Evolutionary conservation across 192 early-diverging fungal species (phyloP), one percentile per base, ranked within the genome.

Genomic region (Entrophospora sp.): DNA sequence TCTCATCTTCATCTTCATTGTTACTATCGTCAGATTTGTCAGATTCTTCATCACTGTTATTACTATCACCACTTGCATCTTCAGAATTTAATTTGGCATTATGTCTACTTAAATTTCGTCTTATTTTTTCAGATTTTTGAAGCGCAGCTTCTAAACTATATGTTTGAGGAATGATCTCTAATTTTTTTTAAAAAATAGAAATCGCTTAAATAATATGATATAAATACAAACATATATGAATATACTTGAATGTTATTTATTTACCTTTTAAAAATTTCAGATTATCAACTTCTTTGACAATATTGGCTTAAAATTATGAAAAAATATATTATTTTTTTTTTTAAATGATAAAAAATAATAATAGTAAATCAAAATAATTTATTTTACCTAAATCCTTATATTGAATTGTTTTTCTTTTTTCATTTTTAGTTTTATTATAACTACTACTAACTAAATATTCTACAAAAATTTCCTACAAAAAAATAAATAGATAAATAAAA

Each of bases 371-470:
- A 34, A 32, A 3, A 24, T 28, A 25, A 2, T 9, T 40, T 1
- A 66, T 68, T 75, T 77, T 86, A 75, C 85, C 86, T 49, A 88
- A 79, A 67, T 90, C 86, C 73, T 82, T 83, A 68, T 88, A 90
- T 44, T 77, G 79, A 7, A 90, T 78, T 10, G 84, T 86, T 64
- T 86, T 90, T 75, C 86, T 78, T 69, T 87, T 90, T 25, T 86
- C 81, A 38, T 78, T 68, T 30, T 81, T 81, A 2, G 85, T 83
- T 49, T 79, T 75, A 49, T 82, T 72, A 67, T 79, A 83, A 18
- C 80, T 79, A 71, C 87, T 83, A 46, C 72, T 75, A 13, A 84
- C 81, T 48, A 90, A 76, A 35, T 81, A 82, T 43, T 85, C 86
- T 57, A 87, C 72, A 65, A 90, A 90, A 28, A 82, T 66, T 77